Conservation (phyloP, 768 basidiomycete species). For the Leccinum broughii region DNA sequence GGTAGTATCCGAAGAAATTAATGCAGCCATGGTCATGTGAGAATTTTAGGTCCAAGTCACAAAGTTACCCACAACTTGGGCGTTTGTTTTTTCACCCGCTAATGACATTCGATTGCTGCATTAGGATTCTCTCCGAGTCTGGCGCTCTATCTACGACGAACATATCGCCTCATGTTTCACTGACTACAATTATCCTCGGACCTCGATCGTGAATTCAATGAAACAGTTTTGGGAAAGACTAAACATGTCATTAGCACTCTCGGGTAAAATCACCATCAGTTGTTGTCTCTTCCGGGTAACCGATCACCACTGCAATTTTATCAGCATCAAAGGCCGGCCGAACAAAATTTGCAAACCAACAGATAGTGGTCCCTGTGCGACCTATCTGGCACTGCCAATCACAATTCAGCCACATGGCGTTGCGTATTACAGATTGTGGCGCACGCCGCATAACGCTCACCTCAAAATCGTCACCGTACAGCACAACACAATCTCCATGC, state of each 20-base stretch:
- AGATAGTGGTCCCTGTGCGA: conserved; percentile 32
- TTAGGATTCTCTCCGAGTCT: conserved; percentile 24
- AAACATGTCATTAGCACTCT: not conserved
- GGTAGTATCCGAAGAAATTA: conserved; percentile 23
- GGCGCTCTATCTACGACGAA: conserved; percentile 34
- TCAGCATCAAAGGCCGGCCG: conserved; percentile 7
- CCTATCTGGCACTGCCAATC: conserved; percentile 27
- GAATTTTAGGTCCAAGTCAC: conserved; percentile 26
- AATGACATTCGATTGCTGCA: conserved; percentile 26
- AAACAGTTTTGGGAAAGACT: not conserved
- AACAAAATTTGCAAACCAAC: conserved; percentile 22
- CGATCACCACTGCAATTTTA: conserved; percentile 29
- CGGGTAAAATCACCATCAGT: conserved; percentile 1
- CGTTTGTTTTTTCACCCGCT: conserved; percentile 20
- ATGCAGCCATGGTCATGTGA: conserved; percentile 32
- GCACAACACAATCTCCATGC: conserved; percentile 40
- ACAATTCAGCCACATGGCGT: conserved; percentile 4
- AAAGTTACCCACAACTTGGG: conserved; percentile 7
- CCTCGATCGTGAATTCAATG: conserved; percentile 1
- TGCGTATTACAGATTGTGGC: not conserved
- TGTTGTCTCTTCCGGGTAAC: conserved; percentile 17
- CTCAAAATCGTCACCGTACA: conserved; percentile 42
- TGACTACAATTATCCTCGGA: not conserved
- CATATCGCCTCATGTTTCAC: conserved; percentile 3
- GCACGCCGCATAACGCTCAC: conserved; percentile 29